phyloP scores from a whole-genome alignment of 164 flowering plant genomes.

The Vitis rupestris region DNA sequence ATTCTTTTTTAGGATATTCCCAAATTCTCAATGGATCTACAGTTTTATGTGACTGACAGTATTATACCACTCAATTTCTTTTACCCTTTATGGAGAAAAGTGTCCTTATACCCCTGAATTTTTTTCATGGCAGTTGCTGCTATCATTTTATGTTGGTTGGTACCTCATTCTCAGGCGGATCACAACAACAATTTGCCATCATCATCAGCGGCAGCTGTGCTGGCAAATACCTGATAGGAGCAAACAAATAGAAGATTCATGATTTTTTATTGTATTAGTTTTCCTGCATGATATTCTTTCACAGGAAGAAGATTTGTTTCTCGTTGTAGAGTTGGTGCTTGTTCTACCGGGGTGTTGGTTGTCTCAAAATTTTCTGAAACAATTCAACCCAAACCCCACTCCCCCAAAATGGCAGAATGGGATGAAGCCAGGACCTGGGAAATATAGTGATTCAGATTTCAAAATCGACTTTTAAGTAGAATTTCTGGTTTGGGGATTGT shows the following conservation, averaged over 20 bases:
- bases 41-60: not conserved
- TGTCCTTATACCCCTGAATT: not conserved
- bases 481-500: no score
- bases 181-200: not conserved
- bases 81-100: not conserved
- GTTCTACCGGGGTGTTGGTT: not conserved
- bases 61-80: not conserved
- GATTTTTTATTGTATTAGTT: slow-evolving; percentile 5
- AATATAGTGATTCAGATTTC: no score
- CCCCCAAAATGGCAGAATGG: not conserved
- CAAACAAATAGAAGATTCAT: slow-evolving; percentile 1
- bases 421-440: no score
- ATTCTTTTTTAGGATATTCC: not conserved
- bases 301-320: slow-evolving; percentile 11
- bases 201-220: not conserved
- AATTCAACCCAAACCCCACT: not conserved
- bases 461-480: no score
- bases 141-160: slow-evolving; percentile 8
- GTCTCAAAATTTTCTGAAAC: slow-evolving; percentile 3
- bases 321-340: slow-evolving; percentile 19
- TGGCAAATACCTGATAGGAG: slow-evolving; percentile 3
- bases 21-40: not conserved
- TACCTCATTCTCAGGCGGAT: not conserved
- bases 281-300: slow-evolving; percentile 20
- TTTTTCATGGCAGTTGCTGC: slow-evolving; percentile 2